Evolutionary conservation across 805 yeast species (phyloP).

Genomic region (Yarrowia alimentaria): DNA sequence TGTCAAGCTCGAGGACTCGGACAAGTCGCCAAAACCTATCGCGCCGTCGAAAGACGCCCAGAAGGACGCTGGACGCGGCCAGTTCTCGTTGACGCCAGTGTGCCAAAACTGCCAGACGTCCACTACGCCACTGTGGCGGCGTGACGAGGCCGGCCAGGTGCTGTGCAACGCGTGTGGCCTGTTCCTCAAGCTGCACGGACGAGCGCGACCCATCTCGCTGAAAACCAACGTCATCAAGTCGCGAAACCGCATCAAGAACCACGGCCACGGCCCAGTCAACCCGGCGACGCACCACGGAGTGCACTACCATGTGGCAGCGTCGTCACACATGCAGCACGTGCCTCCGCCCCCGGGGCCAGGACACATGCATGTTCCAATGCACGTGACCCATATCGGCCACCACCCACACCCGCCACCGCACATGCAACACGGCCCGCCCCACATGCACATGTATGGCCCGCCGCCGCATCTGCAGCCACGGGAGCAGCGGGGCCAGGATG

Average conservation of each 20-base stretch:
- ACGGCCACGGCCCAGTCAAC: slow-evolving; percentile 17
- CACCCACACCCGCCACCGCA: slow-evolving; percentile 12
- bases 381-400: slow-evolving; percentile 27
- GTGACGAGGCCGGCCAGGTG: slow-evolving; percentile 88
- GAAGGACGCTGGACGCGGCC: slow-evolving; percentile 14
- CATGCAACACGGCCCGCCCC: slow-evolving; percentile 14
- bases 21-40: too few species aligned
- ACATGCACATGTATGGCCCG: background rate
- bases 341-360: too few species aligned
- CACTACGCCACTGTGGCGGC: slow-evolving; percentile 92
- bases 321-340: slow-evolving; percentile 18
- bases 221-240: slow-evolving; percentile 92
- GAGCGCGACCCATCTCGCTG: slow-evolving; percentile 86
- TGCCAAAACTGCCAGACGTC: slow-evolving; percentile 91
- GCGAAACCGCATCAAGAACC: slow-evolving; percentile 69
- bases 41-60: slow-evolving; percentile 6
- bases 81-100: slow-evolving; percentile 19
- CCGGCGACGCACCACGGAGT: slow-evolving; percentile 13
- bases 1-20: too few species aligned
- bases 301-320: slow-evolving; percentile 6
- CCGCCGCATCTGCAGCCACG: background rate
- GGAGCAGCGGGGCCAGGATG: too few species aligned
- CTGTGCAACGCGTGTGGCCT: slow-evolving; percentile 94
- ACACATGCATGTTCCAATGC: slow-evolving; percentile 27
- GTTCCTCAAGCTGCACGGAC: slow-evolving; percentile 83